Conservation (phyloP, 768 basidiomycete species). For the Lanmaoa pseudosensibilis region DNA sequence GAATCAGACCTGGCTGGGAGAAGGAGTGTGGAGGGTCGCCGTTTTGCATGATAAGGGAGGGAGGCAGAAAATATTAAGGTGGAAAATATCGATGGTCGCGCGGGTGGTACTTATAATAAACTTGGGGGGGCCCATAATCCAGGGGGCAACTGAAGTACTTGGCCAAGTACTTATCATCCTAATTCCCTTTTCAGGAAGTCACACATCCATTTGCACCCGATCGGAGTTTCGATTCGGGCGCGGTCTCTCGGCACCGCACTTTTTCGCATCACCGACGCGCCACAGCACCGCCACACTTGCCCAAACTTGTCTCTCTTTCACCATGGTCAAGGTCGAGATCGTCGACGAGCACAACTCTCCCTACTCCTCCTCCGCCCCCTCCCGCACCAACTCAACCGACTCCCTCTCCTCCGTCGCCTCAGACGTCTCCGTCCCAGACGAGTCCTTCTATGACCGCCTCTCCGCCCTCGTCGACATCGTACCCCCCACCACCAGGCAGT, state of each 20-base stretch:
- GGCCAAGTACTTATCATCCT: conserved; percentile 28
- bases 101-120: conserved; percentile 28
- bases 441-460: conserved; percentile 85
- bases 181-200: conserved; percentile 7
- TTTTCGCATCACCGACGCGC: conserved; percentile 22
- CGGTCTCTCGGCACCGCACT: conserved; percentile 29
- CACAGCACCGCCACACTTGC: conserved; percentile 19
- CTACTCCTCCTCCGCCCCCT: conserved; percentile 74
- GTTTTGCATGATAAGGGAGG: conserved; percentile 33
- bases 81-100: conserved; percentile 17
- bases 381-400: conserved; percentile 62
- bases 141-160: conserved; percentile 16
- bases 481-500: conserved; percentile 83
- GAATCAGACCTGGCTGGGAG: conserved; percentile 32
- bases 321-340: conserved; percentile 94
- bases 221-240: conserved; percentile 29
- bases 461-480: conserved; percentile 94
- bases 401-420: conserved; percentile 83
- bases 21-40: conserved; percentile 31
- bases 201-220: neutral
- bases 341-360: conserved; percentile 78
- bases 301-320: conserved; percentile 5
- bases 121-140: conserved; percentile 10
- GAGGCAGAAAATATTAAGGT: conserved; percentile 29
- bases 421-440: conserved; percentile 64